phyloP scores from a whole-genome alignment of 2,329 filamentous ascomycete species.

The Thermomyces lanuginosus region DNA sequence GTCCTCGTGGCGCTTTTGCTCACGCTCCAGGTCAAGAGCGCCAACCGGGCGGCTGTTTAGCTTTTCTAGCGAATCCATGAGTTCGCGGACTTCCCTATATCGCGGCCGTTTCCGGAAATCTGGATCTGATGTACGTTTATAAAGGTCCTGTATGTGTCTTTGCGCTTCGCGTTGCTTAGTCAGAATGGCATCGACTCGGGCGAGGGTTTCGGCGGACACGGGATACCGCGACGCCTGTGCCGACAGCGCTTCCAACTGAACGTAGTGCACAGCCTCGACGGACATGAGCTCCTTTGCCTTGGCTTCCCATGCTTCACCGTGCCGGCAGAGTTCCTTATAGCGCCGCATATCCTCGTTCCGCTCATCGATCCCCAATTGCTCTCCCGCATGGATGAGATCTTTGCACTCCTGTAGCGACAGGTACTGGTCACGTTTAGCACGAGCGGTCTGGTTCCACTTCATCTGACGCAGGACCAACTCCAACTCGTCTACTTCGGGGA shows the following conservation, averaged over 20 bases:
- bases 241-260: slow-evolving; percentile 82
- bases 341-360: slow-evolving; percentile 65
- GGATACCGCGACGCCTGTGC: slow-evolving; percentile 66
- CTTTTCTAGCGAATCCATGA: slow-evolving; percentile 73
- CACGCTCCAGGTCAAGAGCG: slow-evolving; percentile 81
- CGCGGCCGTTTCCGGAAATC: slow-evolving; percentile 67
- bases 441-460: slow-evolving; percentile 72
- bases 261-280: slow-evolving; percentile 84
- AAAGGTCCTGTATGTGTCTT: slow-evolving; percentile 67
- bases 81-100: slow-evolving; percentile 77
- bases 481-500: slow-evolving; percentile 71
- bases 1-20: slow-evolving; percentile 88
- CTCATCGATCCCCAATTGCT: slow-evolving; percentile 58
- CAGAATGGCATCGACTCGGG: slow-evolving; percentile 74
- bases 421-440: slow-evolving; percentile 46
- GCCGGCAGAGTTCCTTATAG: slow-evolving; percentile 57
- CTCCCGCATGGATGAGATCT: slow-evolving; percentile 61
- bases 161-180: slow-evolving; percentile 93
- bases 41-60: slow-evolving; percentile 85
- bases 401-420: slow-evolving; percentile 64
- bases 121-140: slow-evolving; percentile 55
- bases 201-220: slow-evolving; percentile 64
- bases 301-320: slow-evolving; percentile 75
- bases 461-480: slow-evolving; percentile 68
- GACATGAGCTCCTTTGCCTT: slow-evolving; percentile 86